Base-by-base conservation (phyloP, 2,329 filamentous ascomycete genomes). In the Westerdykella ornata region DNA sequence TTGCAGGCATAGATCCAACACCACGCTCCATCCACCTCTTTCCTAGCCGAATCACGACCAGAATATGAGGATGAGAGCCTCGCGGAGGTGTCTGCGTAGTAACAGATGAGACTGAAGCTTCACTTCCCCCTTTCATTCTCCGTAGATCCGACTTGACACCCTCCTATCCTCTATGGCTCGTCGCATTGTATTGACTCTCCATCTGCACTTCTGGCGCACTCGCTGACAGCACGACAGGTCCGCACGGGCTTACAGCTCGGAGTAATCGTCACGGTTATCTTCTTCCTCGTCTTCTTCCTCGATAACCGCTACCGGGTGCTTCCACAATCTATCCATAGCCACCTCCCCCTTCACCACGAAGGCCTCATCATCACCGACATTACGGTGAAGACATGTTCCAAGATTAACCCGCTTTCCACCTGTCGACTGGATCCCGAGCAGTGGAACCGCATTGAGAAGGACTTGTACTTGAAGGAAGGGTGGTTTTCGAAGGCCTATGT, bases 391-490 rank as follows among this genome's bases (percentile, higher is more conserved):
- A 82, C 76, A 38, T 96, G 89, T 68, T 87, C 84, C 7, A 75
- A 75, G 11, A 56, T 92, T 39, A 92, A 89, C 38, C 71, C 70
- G 8, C 83, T 90, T 44, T 83, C 84, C 3, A 83, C 77, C 34
- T 94, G 87, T 69, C 81, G 80, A 48, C 77, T 92, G 47, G 83
- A 92, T 57, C 66, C 74, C 29, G 70, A 79, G 33, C 72, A 77
- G 47, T 96, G 89, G 89, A 81, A 87, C 53, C 83, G 85, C 37
- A 73, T 96, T 47, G 85, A 94, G 51, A 96, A 95, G 69, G 88
- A 96, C 60, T 75, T 96, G 0, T 92, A 88, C 61, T 76, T 96
- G 14, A 80, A 80, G 46, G 78, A 77, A 44, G 77, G 81, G 38
- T 87, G 86, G 79, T 74, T 85, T 33, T 78, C 79, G 19, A 85